Evolutionary conservation across 1,284 basidiomycete genomes (phyloP).

Genomic region (Pterulicium gracile): DNA sequence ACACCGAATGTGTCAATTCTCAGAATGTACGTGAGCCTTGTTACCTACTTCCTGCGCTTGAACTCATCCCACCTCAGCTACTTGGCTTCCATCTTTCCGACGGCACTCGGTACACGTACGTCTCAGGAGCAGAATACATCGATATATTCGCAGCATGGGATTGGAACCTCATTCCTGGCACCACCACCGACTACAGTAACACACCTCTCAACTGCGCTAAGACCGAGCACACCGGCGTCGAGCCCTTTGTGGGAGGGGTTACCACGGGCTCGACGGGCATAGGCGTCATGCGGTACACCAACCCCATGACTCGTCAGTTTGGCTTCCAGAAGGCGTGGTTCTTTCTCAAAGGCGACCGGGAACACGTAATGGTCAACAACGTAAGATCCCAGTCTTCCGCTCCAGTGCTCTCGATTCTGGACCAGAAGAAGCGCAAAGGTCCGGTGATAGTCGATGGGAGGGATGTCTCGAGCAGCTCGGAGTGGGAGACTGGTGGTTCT

Average conservation of each 20-base stretch:
- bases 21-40: conserved; percentile 34
- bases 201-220: conserved; percentile 35
- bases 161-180: conserved; percentile 65
- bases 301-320: conserved; percentile 43
- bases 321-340: conserved; percentile 63
- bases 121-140: conserved; percentile 55
- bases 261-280: conserved; percentile 43
- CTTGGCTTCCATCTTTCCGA: conserved; percentile 60
- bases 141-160: conserved; percentile 62
- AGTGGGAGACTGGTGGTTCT: conserved; percentile 22
- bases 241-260: conserved; percentile 53
- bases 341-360: conserved; percentile 52
- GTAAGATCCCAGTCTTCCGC: conserved; percentile 32
- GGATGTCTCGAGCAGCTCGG: conserved; percentile 10
- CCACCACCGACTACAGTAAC: conserved; percentile 46
- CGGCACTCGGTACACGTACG: conserved; percentile 52
- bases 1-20: conserved; percentile 54
- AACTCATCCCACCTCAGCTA: conserved; percentile 22
- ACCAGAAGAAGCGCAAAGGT: conserved; percentile 41
- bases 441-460: conserved; percentile 30
- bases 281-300: conserved; percentile 52
- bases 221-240: conserved; percentile 30
- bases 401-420: conserved; percentile 52
- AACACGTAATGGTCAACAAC: conserved; percentile 48
- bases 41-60: background rate